Percentiles rank a stretch among this genome's conserved stretches.
Conservation (phyloP, 2,329 filamentous ascomycete genomes). For the Cladophialophora yegresii region DNA sequence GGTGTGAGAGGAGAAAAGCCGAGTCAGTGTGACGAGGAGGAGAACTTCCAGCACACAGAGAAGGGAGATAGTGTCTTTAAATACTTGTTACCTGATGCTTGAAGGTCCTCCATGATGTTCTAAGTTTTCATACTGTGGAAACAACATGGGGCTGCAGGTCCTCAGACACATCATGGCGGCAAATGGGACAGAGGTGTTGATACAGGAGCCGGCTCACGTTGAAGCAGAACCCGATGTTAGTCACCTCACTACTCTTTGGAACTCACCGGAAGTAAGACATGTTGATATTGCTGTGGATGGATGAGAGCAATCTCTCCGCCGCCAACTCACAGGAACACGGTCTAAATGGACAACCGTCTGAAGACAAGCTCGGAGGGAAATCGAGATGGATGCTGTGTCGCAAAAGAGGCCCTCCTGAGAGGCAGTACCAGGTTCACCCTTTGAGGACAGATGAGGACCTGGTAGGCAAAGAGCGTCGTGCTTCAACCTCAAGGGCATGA, state of each 20-base stretch:
- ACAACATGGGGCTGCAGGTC: neutral
- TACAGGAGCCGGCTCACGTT: neutral
- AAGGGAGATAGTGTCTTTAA: neutral
- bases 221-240: neutral
- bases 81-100: neutral
- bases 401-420: neutral
- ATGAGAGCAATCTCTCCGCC: neutral
- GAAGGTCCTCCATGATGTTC: neutral
- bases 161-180: neutral
- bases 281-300: neutral
- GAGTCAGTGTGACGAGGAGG: neutral
- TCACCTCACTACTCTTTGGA: neutral
- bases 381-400: neutral
- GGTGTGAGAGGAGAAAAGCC: neutral
- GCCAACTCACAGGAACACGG: neutral
- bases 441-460: neutral
- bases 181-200: neutral
- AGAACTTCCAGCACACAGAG: neutral
- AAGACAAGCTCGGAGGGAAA: neutral
- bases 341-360: neutral
- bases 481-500: neutral
- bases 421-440: neutral
- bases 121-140: neutral
- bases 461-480: neutral
- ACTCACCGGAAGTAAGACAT: neutral